Conservation (phyloP, 2,329 filamentous ascomycete genomes). For the Colletotrichum sidae region DNA sequence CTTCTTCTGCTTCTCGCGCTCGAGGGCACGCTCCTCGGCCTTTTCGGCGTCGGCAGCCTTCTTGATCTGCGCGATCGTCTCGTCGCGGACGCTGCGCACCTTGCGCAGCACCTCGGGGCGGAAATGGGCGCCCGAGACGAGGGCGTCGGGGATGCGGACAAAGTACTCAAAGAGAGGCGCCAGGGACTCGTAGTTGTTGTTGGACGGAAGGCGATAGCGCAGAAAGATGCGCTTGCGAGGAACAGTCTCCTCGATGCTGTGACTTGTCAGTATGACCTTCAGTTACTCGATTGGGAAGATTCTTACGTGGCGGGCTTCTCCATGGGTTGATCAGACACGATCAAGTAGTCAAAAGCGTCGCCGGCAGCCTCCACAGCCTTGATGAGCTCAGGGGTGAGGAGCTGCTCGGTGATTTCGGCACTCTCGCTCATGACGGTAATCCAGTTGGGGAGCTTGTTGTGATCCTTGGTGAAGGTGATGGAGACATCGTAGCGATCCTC, state of each 20-base stretch:
- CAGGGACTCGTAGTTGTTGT: slow-evolving; percentile 73
- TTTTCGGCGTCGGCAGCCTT: slow-evolving; percentile 83
- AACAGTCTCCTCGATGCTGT: slow-evolving; percentile 82
- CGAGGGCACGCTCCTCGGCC: slow-evolving; percentile 79
- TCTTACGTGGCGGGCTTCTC: slow-evolving; percentile 87
- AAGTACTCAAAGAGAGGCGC: slow-evolving; percentile 84
- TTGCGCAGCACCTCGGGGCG: slow-evolving; percentile 90
- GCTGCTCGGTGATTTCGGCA: slow-evolving; percentile 88
- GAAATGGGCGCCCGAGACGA: slow-evolving; percentile 84
- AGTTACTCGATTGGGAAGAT: background rate
- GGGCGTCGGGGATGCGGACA: slow-evolving; percentile 84
- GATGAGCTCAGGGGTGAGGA: slow-evolving; percentile 90
- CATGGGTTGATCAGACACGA: slow-evolving; percentile 88
- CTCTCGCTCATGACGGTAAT: slow-evolving; percentile 96
- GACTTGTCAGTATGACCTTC: background rate
- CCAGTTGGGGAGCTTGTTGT: slow-evolving; percentile 89
- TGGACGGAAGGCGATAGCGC: slow-evolving; percentile 75
- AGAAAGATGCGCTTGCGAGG: slow-evolving; percentile 91
- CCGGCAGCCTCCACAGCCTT: slow-evolving; percentile 83
- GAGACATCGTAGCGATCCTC: slow-evolving; percentile 96
- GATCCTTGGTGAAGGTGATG: slow-evolving; percentile 92
- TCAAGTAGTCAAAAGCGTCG: slow-evolving; percentile 84
- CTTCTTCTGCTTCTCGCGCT: slow-evolving; percentile 84
- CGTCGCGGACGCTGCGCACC: slow-evolving; percentile 82
- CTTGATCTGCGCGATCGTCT: slow-evolving; percentile 82